Percentiles rank a stretch among this genome's conserved stretches.
Conservation (phyloP, 2,329 filamentous ascomycete species). For the Endoconidiophora laricicola region DNA sequence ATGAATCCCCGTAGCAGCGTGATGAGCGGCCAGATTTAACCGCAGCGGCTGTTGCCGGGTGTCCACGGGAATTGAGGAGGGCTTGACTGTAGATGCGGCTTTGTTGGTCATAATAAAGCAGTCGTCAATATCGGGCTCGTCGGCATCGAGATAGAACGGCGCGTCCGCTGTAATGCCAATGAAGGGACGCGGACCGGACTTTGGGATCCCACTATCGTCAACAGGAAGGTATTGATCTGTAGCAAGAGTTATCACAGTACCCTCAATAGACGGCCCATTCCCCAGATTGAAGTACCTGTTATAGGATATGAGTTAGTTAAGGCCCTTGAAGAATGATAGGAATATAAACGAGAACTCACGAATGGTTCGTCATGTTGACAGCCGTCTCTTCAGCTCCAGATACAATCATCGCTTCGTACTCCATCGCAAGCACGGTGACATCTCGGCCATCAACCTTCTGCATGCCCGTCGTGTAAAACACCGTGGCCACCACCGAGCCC, state of each 20-base stretch:
- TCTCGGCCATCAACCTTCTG: slow-evolving; percentile 45
- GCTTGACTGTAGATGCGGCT: slow-evolving; percentile 26
- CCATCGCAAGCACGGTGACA: slow-evolving; percentile 60
- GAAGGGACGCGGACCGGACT: slow-evolving; percentile 45
- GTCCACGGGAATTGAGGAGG: slow-evolving; percentile 40
- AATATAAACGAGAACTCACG: slow-evolving; percentile 19
- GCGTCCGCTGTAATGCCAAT: slow-evolving; percentile 47
- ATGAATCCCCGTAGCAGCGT: slow-evolving; percentile 58
- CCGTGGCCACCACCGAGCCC: slow-evolving; percentile 59
- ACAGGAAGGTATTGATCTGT: slow-evolving; percentile 54
- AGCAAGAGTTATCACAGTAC: slow-evolving; percentile 49
- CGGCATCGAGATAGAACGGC: slow-evolving; percentile 54
- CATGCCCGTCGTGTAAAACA: slow-evolving; percentile 63
- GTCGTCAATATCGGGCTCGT: slow-evolving; percentile 67
- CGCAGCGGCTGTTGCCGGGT: slow-evolving; percentile 45
- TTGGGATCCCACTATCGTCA: slow-evolving; percentile 58
- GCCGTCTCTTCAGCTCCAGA: slow-evolving; percentile 73
- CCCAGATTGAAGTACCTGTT: slow-evolving; percentile 47
- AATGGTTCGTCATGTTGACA: slow-evolving; percentile 92
- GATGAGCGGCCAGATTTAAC: slow-evolving; percentile 53
- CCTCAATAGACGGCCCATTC: slow-evolving; percentile 34
- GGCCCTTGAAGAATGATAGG: not conserved
- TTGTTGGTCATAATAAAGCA: slow-evolving; percentile 64
- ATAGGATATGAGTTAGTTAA: not conserved
- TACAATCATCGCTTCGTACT: slow-evolving; percentile 76